A percentile compares a stretch with the other conserved stretches of the same genome.
phyloP scores from a whole-genome alignment of 1,284 basidiomycete genomes.

The Macrocystidia cucumis region DNA sequence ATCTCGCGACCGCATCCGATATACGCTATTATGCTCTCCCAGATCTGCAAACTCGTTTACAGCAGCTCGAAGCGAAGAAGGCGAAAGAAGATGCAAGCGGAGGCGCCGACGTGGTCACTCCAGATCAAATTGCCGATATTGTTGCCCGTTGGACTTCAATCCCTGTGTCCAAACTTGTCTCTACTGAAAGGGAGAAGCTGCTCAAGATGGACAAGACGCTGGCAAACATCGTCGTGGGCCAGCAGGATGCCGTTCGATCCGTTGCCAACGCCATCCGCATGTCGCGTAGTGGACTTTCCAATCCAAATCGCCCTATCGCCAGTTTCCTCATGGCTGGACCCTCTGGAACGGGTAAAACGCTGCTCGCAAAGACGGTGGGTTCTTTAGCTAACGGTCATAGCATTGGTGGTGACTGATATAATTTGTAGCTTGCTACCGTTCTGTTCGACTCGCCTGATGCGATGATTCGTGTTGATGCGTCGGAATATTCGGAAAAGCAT shows the following conservation, averaged over 20 bases:
- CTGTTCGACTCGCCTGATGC: conserved; percentile 88
- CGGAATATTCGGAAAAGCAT: conserved; percentile 93
- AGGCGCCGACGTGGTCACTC: conserved; percentile 75
- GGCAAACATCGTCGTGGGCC: conserved; percentile 73
- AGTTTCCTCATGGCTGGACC: conserved; percentile 92
- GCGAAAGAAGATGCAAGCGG: conserved; percentile 59
- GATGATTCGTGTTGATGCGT: conserved; percentile 89
- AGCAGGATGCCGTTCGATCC: conserved; percentile 82
- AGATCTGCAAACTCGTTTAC: conserved; percentile 77
- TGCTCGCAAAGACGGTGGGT: conserved; percentile 85
- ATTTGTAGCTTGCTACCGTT: conserved; percentile 69
- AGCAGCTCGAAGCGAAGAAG: conserved; percentile 67
- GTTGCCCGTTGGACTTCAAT: conserved; percentile 88
- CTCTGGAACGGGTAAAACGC: conserved; percentile 87
- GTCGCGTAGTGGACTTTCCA: conserved; percentile 84
- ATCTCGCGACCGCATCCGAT: conserved; percentile 84
- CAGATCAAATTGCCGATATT: conserved; percentile 90
- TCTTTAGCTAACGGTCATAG: conserved; percentile 1
- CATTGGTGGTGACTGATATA: conserved; percentile 10
- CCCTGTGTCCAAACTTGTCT: conserved; percentile 82
- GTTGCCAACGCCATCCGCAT: conserved; percentile 90
- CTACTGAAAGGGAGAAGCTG: conserved; percentile 89
- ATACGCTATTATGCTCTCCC: conserved; percentile 92
- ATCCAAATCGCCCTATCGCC: conserved; percentile 81
- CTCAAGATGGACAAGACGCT: conserved; percentile 72